Conservation (phyloP, 371 early-diverging fungal species). For the Rhizomucor pusillus region DNA sequence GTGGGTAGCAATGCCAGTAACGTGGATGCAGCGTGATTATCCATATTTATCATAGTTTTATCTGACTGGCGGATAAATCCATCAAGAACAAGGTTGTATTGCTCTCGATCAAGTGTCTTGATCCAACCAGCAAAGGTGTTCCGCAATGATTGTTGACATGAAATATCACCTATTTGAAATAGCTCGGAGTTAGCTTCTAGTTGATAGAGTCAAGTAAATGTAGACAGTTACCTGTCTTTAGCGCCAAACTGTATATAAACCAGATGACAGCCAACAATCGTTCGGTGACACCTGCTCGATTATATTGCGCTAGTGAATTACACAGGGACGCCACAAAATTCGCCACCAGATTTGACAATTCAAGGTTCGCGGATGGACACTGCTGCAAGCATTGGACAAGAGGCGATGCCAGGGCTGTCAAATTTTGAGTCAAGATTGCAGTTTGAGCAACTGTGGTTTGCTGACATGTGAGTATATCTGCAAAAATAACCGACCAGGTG, state of each 20-base stretch:
- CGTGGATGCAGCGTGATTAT: neutral
- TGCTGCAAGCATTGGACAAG: conserved; percentile 23
- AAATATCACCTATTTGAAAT: conserved; percentile 4
- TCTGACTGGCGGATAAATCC: conserved; percentile 22
- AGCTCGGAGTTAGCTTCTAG: neutral
- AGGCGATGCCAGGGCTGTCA: conserved; percentile 18
- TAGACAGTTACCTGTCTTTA: conserved; percentile 1
- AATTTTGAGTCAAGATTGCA: too few relatives aligned
- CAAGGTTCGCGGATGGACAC: neutral
- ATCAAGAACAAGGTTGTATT: conserved; percentile 23
- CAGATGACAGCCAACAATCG: conserved; percentile 29
- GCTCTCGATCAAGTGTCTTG: conserved; percentile 24
- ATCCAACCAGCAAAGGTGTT: conserved; percentile 29
- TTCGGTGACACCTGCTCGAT: conserved; percentile 22
- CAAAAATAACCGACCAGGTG: too few relatives aligned
- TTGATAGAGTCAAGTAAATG: neutral
- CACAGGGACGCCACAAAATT: conserved; percentile 35
- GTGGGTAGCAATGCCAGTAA: too few relatives aligned
- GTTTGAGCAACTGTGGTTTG: too few relatives aligned
- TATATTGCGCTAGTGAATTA: conserved; percentile 23
- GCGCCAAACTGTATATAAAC: conserved; percentile 27
- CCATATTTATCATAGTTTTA: neutral
- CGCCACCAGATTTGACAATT: conserved; percentile 18
- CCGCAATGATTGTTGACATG: conserved; percentile 13
- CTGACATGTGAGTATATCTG: too few relatives aligned